Evolutionary conservation across 257 asterid genomes (phyloP).

Genomic region (Rubia yunnanensis): DNA sequence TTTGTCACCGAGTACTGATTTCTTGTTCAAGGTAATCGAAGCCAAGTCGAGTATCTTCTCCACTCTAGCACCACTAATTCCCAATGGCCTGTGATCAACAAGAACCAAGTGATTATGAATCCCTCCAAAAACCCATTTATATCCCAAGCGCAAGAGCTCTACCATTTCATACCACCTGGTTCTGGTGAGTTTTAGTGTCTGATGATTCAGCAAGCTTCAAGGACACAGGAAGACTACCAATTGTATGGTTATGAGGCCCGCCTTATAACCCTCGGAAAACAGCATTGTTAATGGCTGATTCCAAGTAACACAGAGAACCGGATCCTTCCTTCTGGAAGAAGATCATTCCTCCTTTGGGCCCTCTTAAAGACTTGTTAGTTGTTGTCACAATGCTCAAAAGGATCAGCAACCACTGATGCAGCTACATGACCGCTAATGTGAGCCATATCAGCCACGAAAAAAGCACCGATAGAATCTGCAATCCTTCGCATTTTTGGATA

Average conservation of each 20-base stretch:
- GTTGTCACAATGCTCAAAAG: constrained; percentile 93
- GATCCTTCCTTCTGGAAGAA: constrained; percentile 91
- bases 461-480: constrained; percentile 90
- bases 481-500: constrained; percentile 90
- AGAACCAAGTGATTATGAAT: constrained; percentile 97
- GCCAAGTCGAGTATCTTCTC: constrained; percentile 95
- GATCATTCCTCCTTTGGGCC: constrained; percentile 98
- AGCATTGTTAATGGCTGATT: constrained; percentile 81
- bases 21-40: constrained; percentile 87
- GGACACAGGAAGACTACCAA: constrained; percentile 81
- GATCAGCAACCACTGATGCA: constrained; percentile 87
- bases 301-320: constrained; percentile 71
- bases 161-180: constrained; percentile 75
- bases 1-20: constrained; percentile 93
- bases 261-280: constrained; percentile 96
- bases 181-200: constrained; percentile 71
- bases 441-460: constrained; percentile 58
- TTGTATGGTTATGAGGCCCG: constrained; percentile 94
- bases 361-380: constrained; percentile 95
- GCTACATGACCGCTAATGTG: constrained; percentile 96
- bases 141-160: constrained; percentile 96
- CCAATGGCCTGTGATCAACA: constrained; percentile 87
- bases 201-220: constrained; percentile 74
- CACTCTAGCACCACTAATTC: constrained; percentile 86
- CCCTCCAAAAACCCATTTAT: constrained; percentile 76